phyloP scores from a whole-genome alignment of 2,329 filamentous ascomycete genomes.

The Aspergillus sp. region DNA sequence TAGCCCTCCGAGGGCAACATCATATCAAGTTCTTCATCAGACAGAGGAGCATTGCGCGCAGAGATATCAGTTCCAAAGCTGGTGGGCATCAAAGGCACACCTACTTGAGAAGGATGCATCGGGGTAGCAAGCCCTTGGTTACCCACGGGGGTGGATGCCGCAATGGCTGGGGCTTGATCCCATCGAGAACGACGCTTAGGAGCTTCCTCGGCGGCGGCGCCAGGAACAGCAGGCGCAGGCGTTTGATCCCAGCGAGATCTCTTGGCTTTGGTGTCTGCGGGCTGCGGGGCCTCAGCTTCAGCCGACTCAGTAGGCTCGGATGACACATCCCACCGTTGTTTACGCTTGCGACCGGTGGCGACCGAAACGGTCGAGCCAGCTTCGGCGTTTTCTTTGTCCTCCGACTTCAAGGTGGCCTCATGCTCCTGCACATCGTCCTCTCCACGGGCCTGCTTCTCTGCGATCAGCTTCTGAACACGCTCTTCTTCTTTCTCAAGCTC shows the following conservation, averaged over 20 bases:
- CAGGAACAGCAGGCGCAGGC: conserved; percentile 56
- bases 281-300: conserved; percentile 51
- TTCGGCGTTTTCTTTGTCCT: conserved; percentile 72
- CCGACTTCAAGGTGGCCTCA: conserved; percentile 71
- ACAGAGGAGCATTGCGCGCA: conserved; percentile 75
- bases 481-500: conserved; percentile 94
- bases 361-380: conserved; percentile 67
- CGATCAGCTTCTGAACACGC: conserved; percentile 76
- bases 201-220: conserved; percentile 55
- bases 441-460: conserved; percentile 68
- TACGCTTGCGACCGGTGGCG: conserved; percentile 72
- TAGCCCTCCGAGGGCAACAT: conserved; percentile 92
- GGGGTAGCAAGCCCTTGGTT: conserved; percentile 75
- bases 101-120: conserved; percentile 68
- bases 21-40: conserved; percentile 90
- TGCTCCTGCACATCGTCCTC: conserved; percentile 66
- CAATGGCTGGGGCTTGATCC: conserved; percentile 77
- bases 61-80: conserved; percentile 81
- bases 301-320: conserved; percentile 56
- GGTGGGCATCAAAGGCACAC: conserved; percentile 54
- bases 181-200: conserved; percentile 81
- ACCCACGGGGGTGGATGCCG: conserved; percentile 70
- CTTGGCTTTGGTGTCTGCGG: conserved; percentile 65
- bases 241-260: conserved; percentile 88
- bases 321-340: conserved; percentile 93